These are phyloP conservation scores for Chromosphaera perkinsii DNA, from an alignment of 208 protist genomes.

Conservation along the genomic window DNA sequence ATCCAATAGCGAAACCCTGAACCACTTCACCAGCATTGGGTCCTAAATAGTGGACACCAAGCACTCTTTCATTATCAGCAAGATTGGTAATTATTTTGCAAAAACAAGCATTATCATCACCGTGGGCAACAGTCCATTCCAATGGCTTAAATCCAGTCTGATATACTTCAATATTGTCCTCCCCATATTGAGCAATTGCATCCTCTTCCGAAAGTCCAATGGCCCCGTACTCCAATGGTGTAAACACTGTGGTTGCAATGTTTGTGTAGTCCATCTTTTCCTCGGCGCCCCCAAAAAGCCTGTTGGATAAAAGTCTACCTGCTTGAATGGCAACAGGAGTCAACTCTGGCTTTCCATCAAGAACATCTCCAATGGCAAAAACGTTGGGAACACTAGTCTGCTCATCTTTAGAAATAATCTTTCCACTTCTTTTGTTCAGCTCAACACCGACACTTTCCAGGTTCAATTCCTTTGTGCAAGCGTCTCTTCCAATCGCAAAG, in stretches of 20 bases:
- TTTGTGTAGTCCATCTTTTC: constrained; percentile 61
- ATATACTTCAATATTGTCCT: constrained; percentile 65
- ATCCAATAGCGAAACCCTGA: constrained; percentile 70
- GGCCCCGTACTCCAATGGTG: constrained; percentile 78
- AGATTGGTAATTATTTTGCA: constrained; percentile 61
- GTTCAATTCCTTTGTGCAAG: constrained; percentile 51
- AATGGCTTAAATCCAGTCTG: constrained; percentile 26
- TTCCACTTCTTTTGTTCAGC: constrained; percentile 28
- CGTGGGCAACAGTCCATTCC: neutral
- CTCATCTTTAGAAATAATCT: constrained; percentile 41
- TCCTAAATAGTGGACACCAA: constrained; percentile 78
- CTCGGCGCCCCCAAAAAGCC: constrained; percentile 50
- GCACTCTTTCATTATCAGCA: constrained; percentile 59
- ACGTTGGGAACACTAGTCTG: constrained; percentile 72
- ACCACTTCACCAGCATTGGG: constrained; percentile 78
- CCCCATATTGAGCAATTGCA: constrained; percentile 60
- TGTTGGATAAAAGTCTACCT: constrained; percentile 61
- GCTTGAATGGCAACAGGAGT: constrained; percentile 79
- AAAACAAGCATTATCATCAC: constrained; percentile 53
- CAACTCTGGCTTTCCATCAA: constrained; percentile 50
- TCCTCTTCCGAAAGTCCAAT: constrained; percentile 71
- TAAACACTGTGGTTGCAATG: constrained; percentile 79
- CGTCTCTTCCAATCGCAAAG: constrained; percentile 65
- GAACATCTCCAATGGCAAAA: constrained; percentile 68
- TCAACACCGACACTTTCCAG: constrained; percentile 54